Evolutionary conservation across 1,139 yeast species (phyloP).

Genomic region (Geotrichum australiense): DNA sequence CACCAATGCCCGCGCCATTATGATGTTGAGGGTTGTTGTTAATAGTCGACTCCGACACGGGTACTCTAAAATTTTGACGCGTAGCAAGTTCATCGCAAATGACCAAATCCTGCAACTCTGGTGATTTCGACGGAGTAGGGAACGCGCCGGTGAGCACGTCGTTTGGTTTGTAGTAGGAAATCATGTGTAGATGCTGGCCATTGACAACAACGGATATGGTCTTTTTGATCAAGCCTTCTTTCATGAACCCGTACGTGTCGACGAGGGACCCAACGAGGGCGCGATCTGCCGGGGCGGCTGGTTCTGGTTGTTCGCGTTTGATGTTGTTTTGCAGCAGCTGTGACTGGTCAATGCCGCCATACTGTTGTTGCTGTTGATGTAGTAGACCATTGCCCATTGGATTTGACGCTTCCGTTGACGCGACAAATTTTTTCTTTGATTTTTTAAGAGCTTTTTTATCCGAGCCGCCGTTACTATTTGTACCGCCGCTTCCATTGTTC

Average conservation of each 20-base stretch:
- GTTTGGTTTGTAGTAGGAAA: constrained; percentile 68
- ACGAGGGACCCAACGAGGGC: constrained; percentile 50
- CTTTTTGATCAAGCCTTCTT: constrained; percentile 73
- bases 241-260: constrained; percentile 60
- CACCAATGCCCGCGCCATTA: background rate
- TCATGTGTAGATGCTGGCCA: constrained; percentile 50
- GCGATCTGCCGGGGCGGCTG: constrained; percentile 32
- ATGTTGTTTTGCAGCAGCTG: constrained; percentile 1
- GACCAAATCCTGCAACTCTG: constrained; percentile 44
- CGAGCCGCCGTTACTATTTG: constrained; percentile 2
- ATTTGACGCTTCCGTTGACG: background rate
- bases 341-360: constrained; percentile 8
- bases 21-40: too few relatives aligned
- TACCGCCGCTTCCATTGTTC: constrained; percentile 26
- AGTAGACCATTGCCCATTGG: background rate
- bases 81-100: constrained; percentile 53
- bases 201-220: constrained; percentile 56
- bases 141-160: constrained; percentile 60
- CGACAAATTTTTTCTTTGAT: constrained; percentile 3
- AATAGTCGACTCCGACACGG: constrained; percentile 27
- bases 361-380: constrained; percentile 11
- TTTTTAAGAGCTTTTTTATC: constrained; percentile 19
- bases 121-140: constrained; percentile 51
- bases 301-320: constrained; percentile 22
- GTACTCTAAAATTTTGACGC: constrained; percentile 48